Conservation (phyloP, 2,329 filamentous ascomycete genomes). For the Escovopsis weberi region DNA sequence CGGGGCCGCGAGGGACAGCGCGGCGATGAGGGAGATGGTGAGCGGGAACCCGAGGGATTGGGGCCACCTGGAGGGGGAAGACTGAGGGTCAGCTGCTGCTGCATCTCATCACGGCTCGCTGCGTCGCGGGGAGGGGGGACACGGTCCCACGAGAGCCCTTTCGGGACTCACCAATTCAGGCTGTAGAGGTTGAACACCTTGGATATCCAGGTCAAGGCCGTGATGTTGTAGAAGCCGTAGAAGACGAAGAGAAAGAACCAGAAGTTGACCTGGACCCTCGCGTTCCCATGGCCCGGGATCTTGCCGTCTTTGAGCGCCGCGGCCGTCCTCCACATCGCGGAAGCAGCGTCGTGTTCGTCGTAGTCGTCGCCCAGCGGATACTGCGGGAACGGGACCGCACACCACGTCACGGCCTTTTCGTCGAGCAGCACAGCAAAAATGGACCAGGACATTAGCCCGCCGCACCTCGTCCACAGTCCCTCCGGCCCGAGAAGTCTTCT, state of each 20-base stretch:
- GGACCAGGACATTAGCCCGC: no score
- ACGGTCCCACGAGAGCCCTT: no score
- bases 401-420: constrained; percentile 45
- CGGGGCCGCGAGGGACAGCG: constrained; percentile 43
- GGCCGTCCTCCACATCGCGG: not conserved
- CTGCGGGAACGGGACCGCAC: constrained; percentile 49
- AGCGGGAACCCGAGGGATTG: constrained; percentile 47
- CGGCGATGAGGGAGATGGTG: constrained; percentile 47
- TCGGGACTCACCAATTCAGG: constrained; percentile 40
- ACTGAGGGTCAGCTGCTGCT: not conserved
- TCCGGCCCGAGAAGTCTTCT: no score
- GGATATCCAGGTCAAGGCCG: constrained; percentile 55
- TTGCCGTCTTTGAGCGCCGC: constrained; percentile 13
- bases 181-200: constrained; percentile 59
- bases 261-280: constrained; percentile 51
- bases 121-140: not conserved
- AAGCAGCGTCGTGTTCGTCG: constrained; percentile 8
- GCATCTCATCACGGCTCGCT: no score
- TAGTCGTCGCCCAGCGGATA: constrained; percentile 37
- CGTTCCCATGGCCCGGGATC: constrained; percentile 46
- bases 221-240: constrained; percentile 55
- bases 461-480: no score
- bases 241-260: constrained; percentile 60
- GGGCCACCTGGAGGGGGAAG: constrained; percentile 34
- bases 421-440: no score